Evolutionary conservation across 2,329 filamentous ascomycete genomes (phyloP).

Genomic region (Bipolaris zeicola): DNA sequence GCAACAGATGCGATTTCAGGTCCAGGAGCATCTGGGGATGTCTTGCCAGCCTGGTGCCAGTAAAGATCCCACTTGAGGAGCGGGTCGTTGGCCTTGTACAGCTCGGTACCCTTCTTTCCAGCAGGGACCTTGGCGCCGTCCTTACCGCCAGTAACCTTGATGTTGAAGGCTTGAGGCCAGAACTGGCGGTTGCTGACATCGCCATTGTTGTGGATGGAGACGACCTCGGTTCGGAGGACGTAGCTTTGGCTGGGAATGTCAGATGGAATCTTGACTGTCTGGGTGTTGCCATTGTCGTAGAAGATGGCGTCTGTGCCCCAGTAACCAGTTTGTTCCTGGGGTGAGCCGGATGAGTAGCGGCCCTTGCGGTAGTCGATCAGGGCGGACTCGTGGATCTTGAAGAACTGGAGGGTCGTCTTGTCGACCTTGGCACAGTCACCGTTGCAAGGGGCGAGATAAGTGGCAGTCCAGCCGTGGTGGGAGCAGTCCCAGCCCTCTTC

Average conservation of each 20-base stretch:
- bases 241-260: slow-evolving; percentile 44
- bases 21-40: slow-evolving; percentile 29
- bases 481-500: slow-evolving; percentile 43
- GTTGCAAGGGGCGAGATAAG: slow-evolving; percentile 40
- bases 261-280: slow-evolving; percentile 41
- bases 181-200: slow-evolving; percentile 39
- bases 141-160: slow-evolving; percentile 40
- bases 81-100: slow-evolving; percentile 35
- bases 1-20: slow-evolving; percentile 29
- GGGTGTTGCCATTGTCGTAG: slow-evolving; percentile 41
- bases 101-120: slow-evolving; percentile 39
- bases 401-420: slow-evolving; percentile 39
- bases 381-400: slow-evolving; percentile 43
- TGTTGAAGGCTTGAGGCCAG: slow-evolving; percentile 46
- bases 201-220: slow-evolving; percentile 45
- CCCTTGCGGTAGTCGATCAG: slow-evolving; percentile 37
- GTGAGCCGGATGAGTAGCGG: slow-evolving; percentile 30
- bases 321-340: slow-evolving; percentile 33
- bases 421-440: slow-evolving; percentile 42
- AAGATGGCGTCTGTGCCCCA: slow-evolving; percentile 45
- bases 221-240: slow-evolving; percentile 44
- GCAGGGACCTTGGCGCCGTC: slow-evolving; percentile 30
- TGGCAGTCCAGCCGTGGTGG: slow-evolving; percentile 43
- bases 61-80: slow-evolving; percentile 39
- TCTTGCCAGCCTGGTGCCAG: slow-evolving; percentile 37